Conservation (phyloP, 768 basidiomycete species). For the Psilocybe sp. region DNA sequence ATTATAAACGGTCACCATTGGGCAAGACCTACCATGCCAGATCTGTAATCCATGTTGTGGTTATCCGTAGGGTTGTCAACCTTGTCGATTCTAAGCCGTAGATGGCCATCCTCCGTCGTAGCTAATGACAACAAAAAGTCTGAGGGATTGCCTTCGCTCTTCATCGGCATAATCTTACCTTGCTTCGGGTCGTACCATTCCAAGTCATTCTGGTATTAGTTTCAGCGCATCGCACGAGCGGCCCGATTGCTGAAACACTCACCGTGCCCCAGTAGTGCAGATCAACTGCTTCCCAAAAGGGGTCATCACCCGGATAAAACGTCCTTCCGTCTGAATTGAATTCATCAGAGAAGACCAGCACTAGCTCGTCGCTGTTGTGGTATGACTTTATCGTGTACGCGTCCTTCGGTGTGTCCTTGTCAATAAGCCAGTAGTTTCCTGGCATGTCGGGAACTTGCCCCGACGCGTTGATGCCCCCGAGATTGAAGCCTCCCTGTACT, state of each 20-base stretch:
- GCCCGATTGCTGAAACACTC: constrained; percentile 20
- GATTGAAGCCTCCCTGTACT: constrained; percentile 60
- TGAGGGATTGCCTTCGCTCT: background rate
- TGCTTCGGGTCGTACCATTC: constrained; percentile 78
- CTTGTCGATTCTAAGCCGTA: constrained; percentile 69
- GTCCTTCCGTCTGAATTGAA: constrained; percentile 72
- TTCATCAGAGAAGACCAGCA: constrained; percentile 79
- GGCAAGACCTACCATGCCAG: constrained; percentile 40
- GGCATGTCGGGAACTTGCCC: constrained; percentile 65
- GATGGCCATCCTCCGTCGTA: constrained; percentile 66
- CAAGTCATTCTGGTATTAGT: constrained; percentile 44
- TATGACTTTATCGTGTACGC: constrained; percentile 54
- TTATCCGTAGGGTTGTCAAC: constrained; percentile 31
- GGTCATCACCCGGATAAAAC: constrained; percentile 70
- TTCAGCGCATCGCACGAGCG: background rate
- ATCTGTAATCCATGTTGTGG: constrained; percentile 70
- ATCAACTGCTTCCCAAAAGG: constrained; percentile 59
- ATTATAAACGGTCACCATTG: background rate
- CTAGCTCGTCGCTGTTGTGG: constrained; percentile 44
- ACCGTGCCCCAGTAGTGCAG: constrained; percentile 68
- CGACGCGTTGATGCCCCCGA: constrained; percentile 72
- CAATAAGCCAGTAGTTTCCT: constrained; percentile 68
- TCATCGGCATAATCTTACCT: constrained; percentile 19
- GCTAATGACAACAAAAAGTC: constrained; percentile 23
- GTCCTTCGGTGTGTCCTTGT: constrained; percentile 67